A percentile compares a stretch with the other conserved stretches of the same genome.
These are phyloP conservation scores for Nakaseomyces sp. DNA, from an alignment of 1,139 yeast species.

Conservation along the genomic window DNA sequence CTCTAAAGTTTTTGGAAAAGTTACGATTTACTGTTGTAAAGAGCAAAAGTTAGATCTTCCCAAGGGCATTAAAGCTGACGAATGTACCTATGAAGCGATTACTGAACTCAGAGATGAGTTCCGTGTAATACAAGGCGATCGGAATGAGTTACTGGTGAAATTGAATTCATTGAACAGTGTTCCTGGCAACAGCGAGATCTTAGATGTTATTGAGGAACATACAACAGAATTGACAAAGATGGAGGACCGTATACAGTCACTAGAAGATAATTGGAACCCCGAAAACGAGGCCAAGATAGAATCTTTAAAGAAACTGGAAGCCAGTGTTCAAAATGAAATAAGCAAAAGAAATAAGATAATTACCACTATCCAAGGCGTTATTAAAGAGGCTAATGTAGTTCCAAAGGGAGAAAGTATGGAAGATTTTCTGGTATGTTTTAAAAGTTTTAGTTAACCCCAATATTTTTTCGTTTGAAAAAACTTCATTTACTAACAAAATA, in stretches of 20 bases:
- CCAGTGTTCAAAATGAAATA: conserved; percentile 15
- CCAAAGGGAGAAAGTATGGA: conserved; percentile 12
- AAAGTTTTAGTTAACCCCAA: no score
- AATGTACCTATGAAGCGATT: conserved; percentile 15
- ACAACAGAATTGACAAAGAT: conserved; percentile 9
- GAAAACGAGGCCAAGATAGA: conserved; percentile 12
- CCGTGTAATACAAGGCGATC: conserved; percentile 18
- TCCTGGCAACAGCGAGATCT: conserved; percentile 18
- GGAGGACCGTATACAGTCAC: conserved; percentile 8
- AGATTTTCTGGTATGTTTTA: conserved; percentile 21
- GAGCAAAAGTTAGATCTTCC: conserved; percentile 19
- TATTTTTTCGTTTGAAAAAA: neutral
- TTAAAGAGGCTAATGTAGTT: conserved; percentile 21
- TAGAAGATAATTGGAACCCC: conserved; percentile 16
- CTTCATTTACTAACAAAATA: conserved; percentile 6
- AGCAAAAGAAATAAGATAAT: conserved; percentile 13
- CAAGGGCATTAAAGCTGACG: conserved; percentile 9
- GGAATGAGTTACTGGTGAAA: conserved; percentile 10
- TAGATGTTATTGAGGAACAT: conserved; percentile 9
- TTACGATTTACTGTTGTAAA: conserved; percentile 32
- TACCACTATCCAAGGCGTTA: conserved; percentile 13
- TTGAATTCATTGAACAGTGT: conserved; percentile 12
- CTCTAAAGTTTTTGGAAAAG: conserved; percentile 34
- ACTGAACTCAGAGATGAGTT: conserved; percentile 18
- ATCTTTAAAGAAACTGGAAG: conserved; percentile 10